Base-by-base conservation (phyloP, 805 yeast genomes). In the Kodamaea neixiangensis region DNA sequence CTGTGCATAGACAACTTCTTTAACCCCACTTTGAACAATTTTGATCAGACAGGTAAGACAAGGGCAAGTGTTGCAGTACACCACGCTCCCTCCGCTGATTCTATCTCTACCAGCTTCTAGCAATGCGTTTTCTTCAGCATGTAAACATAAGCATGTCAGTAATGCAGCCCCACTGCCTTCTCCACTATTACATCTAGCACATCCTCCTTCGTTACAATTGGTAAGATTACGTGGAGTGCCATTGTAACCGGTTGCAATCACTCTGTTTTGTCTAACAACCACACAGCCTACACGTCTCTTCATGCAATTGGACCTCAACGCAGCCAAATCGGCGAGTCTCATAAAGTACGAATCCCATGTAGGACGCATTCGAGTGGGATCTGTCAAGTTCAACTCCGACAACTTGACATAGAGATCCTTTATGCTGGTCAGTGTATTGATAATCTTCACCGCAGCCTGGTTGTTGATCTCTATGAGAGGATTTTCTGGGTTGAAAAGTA, bases 271-370 rank as follows among this genome's bases (percentile, higher is more conserved):
- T 48, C 90, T 78, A 2, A 90, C 97, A 14, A 94, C 81, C 7
- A 94, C 98, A 68, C 98, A 93, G 0, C 99, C 99, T 2, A 94
- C 99, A 48, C 96, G 78, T 52, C 99, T 75, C 67, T 94, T 94
- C 98, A 94, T 94, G 72, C 99, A 94, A 59, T 94, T 94, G 21
- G 96, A 86, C 57, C 99, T 75, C 44, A 85, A 73, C 0, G 99
- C 96, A 0, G 99, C 99, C 61, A 94, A 76, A 57, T 89, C 91
- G 0, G 99, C 97, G 52, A 94, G 69, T 40, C 84, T 76, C 99
- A 94, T 94, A 68, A 94, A 94, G 65, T 94, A 94, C 1, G 93
- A 80, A 65, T 94, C 99, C 99, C 99, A 94, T 3, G 85, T 81
- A 1, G 99, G 99, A 50, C 99, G 73, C 31, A 89, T 73, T 33